Conservation (phyloP, 768 basidiomycete species). For the Rhizopogon roseolus region DNA sequence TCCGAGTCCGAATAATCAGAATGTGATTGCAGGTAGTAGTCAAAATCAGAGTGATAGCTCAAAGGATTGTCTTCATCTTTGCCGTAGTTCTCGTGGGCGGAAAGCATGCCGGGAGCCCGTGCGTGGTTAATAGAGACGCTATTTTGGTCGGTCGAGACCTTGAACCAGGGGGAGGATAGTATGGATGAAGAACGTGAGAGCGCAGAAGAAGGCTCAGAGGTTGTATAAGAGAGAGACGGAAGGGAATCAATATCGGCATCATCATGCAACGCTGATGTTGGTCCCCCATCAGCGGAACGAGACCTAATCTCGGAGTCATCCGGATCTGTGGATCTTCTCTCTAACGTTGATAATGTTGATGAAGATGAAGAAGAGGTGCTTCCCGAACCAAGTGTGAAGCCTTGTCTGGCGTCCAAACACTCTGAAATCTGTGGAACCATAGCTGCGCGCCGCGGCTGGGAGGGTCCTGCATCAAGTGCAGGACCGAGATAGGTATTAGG, state of each 20-base stretch:
- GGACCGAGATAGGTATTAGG: slow-evolving; percentile 4
- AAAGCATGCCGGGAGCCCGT: slow-evolving; percentile 4
- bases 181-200: slow-evolving; percentile 41
- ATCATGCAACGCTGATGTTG: slow-evolving; percentile 12
- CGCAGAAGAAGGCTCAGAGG: slow-evolving; percentile 28
- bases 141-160: slow-evolving; percentile 14
- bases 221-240: slow-evolving; percentile 27
- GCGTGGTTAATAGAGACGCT: slow-evolving; percentile 11
- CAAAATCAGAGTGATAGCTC: slow-evolving; percentile 31
- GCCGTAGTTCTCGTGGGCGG: background rate
- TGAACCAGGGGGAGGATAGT: slow-evolving; percentile 28
- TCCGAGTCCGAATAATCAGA: slow-evolving; percentile 27
- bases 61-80: slow-evolving; percentile 25
- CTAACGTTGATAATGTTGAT: slow-evolving; percentile 4
- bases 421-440: background rate
- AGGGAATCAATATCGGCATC: slow-evolving; percentile 27
- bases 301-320: background rate
- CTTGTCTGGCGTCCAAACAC: background rate
- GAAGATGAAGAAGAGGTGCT: background rate
- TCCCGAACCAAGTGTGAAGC: background rate
- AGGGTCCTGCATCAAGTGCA: background rate
- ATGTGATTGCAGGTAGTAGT: slow-evolving; percentile 29
- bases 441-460: background rate
- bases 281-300: slow-evolving; percentile 10
- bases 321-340: slow-evolving; percentile 5